Percentiles rank a stretch among this genome's conserved stretches.
These are phyloP conservation scores for Meredithiella fracta DNA, from an alignment of 2,329 filamentous ascomycete genomes.

Conservation along the genomic window DNA sequence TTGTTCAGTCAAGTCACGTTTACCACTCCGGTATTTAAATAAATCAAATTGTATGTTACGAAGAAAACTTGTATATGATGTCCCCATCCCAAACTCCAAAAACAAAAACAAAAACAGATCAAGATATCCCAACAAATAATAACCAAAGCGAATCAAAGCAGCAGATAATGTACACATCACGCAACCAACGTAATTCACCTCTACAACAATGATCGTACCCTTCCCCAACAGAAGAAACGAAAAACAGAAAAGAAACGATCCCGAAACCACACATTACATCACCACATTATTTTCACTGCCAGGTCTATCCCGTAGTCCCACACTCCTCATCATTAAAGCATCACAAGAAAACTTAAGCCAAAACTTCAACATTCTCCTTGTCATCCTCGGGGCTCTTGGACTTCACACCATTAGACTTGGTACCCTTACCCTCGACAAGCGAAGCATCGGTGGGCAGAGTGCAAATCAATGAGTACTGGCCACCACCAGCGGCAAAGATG, in stretches of 20 bases:
- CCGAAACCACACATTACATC: not conserved
- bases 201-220: not conserved
- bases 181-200: not conserved
- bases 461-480: conserved; percentile 59
- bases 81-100: conserved; percentile 5
- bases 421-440: conserved; percentile 13
- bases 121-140: not conserved
- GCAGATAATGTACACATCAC: conserved; percentile 1
- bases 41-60: not conserved
- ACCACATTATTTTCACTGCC: not conserved
- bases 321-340: not conserved
- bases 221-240: not conserved
- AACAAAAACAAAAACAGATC: not conserved
- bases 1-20: no score
- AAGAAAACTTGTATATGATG: not conserved
- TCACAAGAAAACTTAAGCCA: conserved; percentile 6
- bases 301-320: not conserved
- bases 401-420: conserved; percentile 20
- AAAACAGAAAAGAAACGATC: not conserved
- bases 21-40: no score
- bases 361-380: conserved; percentile 9
- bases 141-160: not conserved
- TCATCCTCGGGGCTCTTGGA: conserved; percentile 9
- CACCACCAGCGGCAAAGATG: conserved; percentile 67
- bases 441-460: conserved; percentile 22